Base-by-base conservation (phyloP, 345 rosid species). In the Dovyalis caffra region DNA sequence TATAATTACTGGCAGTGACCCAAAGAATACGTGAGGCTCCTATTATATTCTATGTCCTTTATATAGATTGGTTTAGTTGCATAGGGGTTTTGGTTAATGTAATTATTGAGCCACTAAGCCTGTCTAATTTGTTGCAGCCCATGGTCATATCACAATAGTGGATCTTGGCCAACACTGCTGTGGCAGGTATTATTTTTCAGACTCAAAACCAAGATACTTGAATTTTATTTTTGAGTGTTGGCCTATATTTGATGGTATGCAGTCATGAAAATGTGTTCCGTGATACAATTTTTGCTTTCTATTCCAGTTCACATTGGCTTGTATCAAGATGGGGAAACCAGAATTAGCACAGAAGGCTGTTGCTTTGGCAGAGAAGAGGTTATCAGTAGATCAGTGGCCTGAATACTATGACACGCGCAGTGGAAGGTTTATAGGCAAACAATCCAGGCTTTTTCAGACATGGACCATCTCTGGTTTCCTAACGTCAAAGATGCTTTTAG, bases 81-180 rank as follows among this genome's bases (percentile, higher is more conserved):
- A 62, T 10, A 28, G 20, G 0, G 35, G 34, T 64, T 23, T 34
- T 51, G 18, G n/a, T 61, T 35, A 12, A 45, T 45, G 11, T 29
- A 2, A 31, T 28, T 25, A 15, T 32, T 40, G 0, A 32, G 45
- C 5, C 29, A 31, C 57, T 56, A 37, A 75, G 37, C 20, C 31
- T 38, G 10, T 15, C 20, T 51, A 8, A 25, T 56, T 14, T 80
- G 71, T 33, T 86, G 83, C 86, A 91, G 97, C 80, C 95, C 97
- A 63, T 95, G 99, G 97, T 95, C 97, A 49, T 95, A 95, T 78
- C 99, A 95, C 82, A 95, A 95, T 81, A 95, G 83, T 61, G 95
- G 97, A 69, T 91, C 97, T n/a, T 95, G 97, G 99, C 99, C 99
- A 20, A 91, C 98, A 58, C 91, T 95, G 33, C 88, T 95, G 15